Evolutionary conservation across 805 yeast species (phyloP), one percentile per base, ranked within the genome.

Genomic region (Teunomyces kruisii): DNA sequence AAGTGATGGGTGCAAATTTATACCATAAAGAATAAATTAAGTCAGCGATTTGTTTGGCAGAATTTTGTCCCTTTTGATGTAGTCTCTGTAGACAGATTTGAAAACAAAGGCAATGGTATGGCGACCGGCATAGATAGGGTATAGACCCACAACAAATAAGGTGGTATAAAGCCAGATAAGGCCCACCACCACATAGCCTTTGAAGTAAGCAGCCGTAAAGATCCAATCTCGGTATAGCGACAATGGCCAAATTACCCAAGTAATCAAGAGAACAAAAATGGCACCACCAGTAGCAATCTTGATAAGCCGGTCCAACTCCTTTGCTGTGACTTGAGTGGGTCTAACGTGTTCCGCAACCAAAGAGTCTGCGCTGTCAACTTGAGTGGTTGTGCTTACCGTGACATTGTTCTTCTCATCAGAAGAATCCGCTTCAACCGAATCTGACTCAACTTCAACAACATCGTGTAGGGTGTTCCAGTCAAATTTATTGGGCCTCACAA

Each of bases 141-240:
- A 64, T n/a, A 67, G 15, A 3, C 71, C 71, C 32, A 68, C 60
- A 12, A 60, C 48, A 12, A 67, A 32, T 9, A 67, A 51, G 0
- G 77, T 64, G 33, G 60, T 49, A 48, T 69, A 72, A 10, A 67
- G 60, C 76, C 76, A 72, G 12, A 72, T 46, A 35, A 70, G 53
- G 6, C 66, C 57, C 24, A 73, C 70, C 10, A 65, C 62, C 24
- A 66, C 62, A 51, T 64, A 72, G 2, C 76, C 75, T 28, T 57
- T 54, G 50, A 68, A 72, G 47, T 65, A 72, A 4, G 61, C 45
- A 39, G 57, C 62, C 17, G 64, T 50, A 57, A 71, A 73, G 24
- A 71, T 62, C 54, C 65, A 73, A n/a, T 73, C 66, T 32, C 72
- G 64, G 50, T 71, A 72, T 17, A 72, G 54, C 16, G 76, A 74